Evolutionary conservation across 257 asterid species (phyloP), one percentile per base, ranked within the genome.

Genomic region (Fraxinus americana): DNA sequence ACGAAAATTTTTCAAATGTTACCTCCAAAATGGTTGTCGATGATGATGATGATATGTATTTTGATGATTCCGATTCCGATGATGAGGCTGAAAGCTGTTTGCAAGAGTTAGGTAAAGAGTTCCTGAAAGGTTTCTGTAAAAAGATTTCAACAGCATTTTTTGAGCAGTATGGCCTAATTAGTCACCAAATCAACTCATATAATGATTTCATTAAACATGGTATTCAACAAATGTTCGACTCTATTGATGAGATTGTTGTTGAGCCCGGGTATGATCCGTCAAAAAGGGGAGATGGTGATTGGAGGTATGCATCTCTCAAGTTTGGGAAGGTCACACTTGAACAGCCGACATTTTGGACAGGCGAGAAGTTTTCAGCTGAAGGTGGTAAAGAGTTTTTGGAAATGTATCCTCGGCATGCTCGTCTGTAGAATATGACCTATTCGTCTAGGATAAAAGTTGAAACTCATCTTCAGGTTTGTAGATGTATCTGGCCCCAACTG

Each of bases 401-500:
- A 2, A 78, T 93, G 88, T 82, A 69, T 48, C 99, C 99, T 21
- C 78, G 94, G 52, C 97, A 95, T 82, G 99, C 98, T 23, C 97
- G 94, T 78, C 96, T 81, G 97, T 5, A 34, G 36, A 34, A 34
- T 34, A 34, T 34, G 36, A 34, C 36, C 6, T 34, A 34, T 34
- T 34, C 6, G 19, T 78, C 98, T 41, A 90, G 82, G 87, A 91
- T 95, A 52, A 84, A 57, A 54, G 96, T 91, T 30, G 87, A 93
- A 79, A 76, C 90, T 77, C 87, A 65, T 81, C 75, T 95, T 73
- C 80, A 89, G 97, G 97, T 91, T 54, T 34, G 36, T 34, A 34
- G 36, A 34, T 34, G 36, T 34, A 34, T 35, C 65, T 78, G 19
- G 63, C 13, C 73, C 35, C 13, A 63, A 45, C 36, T 69, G n/a